Evolutionary conservation across 306 rosid genomes (phyloP).

Genomic region (Cyamopsis tetragonoloba): DNA sequence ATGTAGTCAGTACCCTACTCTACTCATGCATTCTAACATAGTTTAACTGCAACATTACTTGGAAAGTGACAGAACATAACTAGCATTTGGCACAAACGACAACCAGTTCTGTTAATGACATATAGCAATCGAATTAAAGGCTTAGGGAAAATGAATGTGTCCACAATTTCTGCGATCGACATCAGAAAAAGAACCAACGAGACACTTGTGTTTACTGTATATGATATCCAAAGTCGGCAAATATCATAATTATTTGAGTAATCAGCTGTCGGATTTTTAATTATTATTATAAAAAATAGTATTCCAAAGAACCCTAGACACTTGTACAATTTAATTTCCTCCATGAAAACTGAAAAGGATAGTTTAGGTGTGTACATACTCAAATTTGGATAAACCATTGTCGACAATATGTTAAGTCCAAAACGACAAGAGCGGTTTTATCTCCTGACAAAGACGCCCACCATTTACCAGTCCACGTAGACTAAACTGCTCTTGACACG

Average conservation of each 20-base stretch:
- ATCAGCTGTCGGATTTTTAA: slow-evolving; percentile 1
- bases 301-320: slow-evolving; percentile 4
- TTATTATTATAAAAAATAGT: not conserved
- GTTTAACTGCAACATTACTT: slow-evolving; percentile 6
- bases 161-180: not conserved
- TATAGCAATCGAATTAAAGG: not conserved
- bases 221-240: slow-evolving; percentile 2
- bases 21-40: not conserved
- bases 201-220: not conserved
- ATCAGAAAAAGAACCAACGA: not conserved
- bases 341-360: not conserved
- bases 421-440: not conserved
- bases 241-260: not conserved
- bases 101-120: not conserved
- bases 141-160: not conserved
- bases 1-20: no score
- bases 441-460: not conserved
- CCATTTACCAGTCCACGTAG: not conserved
- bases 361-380: not conserved
- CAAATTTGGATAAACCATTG: slow-evolving; percentile 1
- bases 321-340: not conserved
- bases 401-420: not conserved
- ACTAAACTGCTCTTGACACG: slow-evolving; percentile 16
- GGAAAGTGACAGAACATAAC: slow-evolving; percentile 7
- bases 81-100: slow-evolving; percentile 13